phyloP scores from a whole-genome alignment of 805 yeast species.

The Saccharomycopsis sp. region DNA sequence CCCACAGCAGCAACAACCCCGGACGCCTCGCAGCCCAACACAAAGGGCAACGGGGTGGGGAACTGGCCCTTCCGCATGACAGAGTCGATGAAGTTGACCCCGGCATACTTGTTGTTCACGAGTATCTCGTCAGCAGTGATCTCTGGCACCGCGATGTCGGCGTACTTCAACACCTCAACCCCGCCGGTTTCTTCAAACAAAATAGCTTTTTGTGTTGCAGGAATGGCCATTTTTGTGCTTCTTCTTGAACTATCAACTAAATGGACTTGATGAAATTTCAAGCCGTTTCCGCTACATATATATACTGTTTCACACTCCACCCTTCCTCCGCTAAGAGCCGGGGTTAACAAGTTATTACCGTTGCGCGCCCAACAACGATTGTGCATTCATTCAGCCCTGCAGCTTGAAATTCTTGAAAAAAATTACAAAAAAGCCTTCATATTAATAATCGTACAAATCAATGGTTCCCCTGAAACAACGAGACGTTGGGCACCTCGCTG shows the following conservation, averaged over 20 bases:
- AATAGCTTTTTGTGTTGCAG: conserved; percentile 54
- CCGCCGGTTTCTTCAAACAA: conserved; percentile 47
- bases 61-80: conserved; percentile 78
- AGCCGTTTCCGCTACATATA: too few species aligned
- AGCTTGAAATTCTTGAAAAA: too few species aligned
- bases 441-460: too few species aligned
- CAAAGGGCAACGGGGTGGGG: conserved; percentile 48
- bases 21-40: conserved; percentile 57
- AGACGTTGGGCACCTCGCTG: conserved; percentile 4
- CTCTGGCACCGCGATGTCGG: conserved; percentile 50
- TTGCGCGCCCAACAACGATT: too few species aligned
- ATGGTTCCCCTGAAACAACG: conserved; percentile 9
- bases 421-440: too few species aligned
- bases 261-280: too few species aligned
- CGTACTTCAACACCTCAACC: conserved; percentile 49
- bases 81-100: conserved; percentile 74
- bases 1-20: conserved; percentile 47
- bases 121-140: conserved; percentile 50
- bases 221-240: too few species aligned
- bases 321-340: too few species aligned
- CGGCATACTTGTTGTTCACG: conserved; percentile 66
- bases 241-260: too few species aligned
- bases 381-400: too few species aligned
- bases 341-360: too few species aligned
- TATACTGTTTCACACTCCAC: too few species aligned